Evolutionary conservation across 352 stramenopile genomes (phyloP), one percentile per base, ranked within the genome.

Genomic region (Phytophthora crassamura): DNA sequence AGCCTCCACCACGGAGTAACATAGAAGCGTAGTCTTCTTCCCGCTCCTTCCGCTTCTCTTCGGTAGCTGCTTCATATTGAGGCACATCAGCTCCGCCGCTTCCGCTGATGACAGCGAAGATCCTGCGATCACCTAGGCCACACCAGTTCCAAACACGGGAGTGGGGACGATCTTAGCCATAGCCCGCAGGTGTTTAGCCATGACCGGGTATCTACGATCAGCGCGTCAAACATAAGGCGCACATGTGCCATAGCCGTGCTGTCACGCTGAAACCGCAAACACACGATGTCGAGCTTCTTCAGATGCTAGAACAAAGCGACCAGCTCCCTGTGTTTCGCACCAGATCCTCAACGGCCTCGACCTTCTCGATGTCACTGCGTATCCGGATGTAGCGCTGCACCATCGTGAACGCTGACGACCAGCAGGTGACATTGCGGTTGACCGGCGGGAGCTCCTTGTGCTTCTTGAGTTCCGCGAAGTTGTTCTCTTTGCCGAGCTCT

Each of bases 321-420:
- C 50, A 69, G 25, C 14, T 66, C 55, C 50, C 59, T 7, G 58
- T n/a, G n/a, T n/a, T n/a, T n/a, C n/a, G 63, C 2, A 73, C 50
- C 16, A 58, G 14, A 1, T 77, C 69, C 14, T 77, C 63, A 6
- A 70, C 60, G 1, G 60, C 67, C 4, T 40, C 30, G 8, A 77
- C 55, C 30, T 35, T 25, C 30, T n/a, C 10, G 9, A 59, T 57
- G 36, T 39, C 52, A n/a, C n/a, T n/a, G n/a, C n/a, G 49, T 36
- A 74, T 77, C 9, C 16, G 11, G 65, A 34, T 50, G n/a, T 74
- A 77, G 1, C 64, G 50, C 7, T 63, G 28, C 3, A 77, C 16
- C 53, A 70, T 64, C 15, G 60, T 41, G 30, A 40, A 68, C 2
- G 38, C 55, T 3, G 69, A 77, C 2, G 57, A 70, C 64, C 69